Evolutionary conservation across 129 eudicot species (phyloP).

Genomic region (Glebionis coronaria): DNA sequence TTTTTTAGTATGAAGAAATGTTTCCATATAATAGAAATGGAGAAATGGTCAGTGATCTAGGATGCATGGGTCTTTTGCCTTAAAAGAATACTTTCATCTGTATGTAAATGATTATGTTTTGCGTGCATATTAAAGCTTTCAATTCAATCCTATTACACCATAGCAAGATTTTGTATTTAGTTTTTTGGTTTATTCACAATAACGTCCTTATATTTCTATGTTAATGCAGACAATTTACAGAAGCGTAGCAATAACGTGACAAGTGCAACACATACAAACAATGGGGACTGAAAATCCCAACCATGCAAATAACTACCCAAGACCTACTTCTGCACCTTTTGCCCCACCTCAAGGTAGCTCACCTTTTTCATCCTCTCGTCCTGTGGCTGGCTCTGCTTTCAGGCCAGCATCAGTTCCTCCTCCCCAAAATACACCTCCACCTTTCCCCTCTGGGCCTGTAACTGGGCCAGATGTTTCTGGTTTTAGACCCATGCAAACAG

Average conservation of each 20-base stretch:
- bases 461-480: conserved; percentile 45
- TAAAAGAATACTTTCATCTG: neutral
- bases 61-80: conserved; percentile 10
- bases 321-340: conserved; percentile 70
- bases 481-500: conserved; percentile 51
- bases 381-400: conserved; percentile 59
- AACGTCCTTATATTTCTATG: conserved; percentile 9
- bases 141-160: conserved; percentile 3
- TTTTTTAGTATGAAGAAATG: too few species aligned
- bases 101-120: conserved; percentile 8
- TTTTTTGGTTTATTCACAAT: conserved; percentile 13
- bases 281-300: conserved; percentile 89
- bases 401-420: conserved; percentile 41
- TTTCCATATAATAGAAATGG: neutral
- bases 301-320: conserved; percentile 45
- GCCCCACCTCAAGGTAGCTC: conserved; percentile 53
- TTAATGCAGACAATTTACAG: conserved; percentile 37
- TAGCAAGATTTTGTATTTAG: neutral
- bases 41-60: conserved; percentile 12
- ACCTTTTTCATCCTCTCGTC: conserved; percentile 66
- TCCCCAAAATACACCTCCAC: conserved; percentile 38
- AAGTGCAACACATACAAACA: conserved; percentile 19
- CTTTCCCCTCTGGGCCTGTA: conserved; percentile 44
- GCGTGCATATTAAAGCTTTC: neutral
- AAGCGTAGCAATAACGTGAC: conserved; percentile 25